Conservation (phyloP, 2,329 filamentous ascomycete species). For the Hypoxylon sp. region DNA sequence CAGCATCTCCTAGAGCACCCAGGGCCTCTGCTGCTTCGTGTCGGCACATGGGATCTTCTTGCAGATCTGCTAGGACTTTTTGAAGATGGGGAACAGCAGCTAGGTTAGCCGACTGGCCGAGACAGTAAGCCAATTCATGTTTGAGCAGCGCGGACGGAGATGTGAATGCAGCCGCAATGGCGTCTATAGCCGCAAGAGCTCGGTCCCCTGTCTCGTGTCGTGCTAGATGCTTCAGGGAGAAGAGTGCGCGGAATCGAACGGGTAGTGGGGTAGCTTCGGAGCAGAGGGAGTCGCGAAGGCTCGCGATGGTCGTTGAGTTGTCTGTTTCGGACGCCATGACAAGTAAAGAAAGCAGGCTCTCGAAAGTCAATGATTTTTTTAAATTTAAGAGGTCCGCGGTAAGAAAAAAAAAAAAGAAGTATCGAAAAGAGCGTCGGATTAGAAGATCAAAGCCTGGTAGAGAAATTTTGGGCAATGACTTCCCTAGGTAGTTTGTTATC, state of each 20-base stretch:
- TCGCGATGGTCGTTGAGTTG: conserved; percentile 64
- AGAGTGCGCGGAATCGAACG: conserved; percentile 93
- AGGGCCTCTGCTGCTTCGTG: conserved; percentile 97
- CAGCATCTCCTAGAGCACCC: conserved; percentile 83
- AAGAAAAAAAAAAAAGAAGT: background rate
- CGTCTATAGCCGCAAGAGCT: conserved; percentile 72
- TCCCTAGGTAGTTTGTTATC: conserved; percentile 28
- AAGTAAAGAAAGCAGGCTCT: background rate
- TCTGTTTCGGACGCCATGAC: conserved; percentile 49
- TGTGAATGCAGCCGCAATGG: conserved; percentile 88
- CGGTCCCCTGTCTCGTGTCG: conserved; percentile 75
- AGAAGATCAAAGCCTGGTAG: conserved; percentile 7
- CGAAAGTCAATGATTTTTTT: background rate
- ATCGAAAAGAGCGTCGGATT: conserved; percentile 12
- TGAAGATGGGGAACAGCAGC: conserved; percentile 81
- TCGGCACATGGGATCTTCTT: conserved; percentile 95
- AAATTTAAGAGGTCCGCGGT: background rate
- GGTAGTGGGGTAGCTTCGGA: conserved; percentile 87
- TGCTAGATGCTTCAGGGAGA: conserved; percentile 96
- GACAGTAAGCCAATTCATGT: conserved; percentile 96
- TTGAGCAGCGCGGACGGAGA: conserved; percentile 93
- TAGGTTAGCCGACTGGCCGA: conserved; percentile 88
- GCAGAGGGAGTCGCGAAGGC: conserved; percentile 81
- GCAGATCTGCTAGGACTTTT: conserved; percentile 79
- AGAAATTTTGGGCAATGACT: conserved; percentile 27